Evolutionary conservation across 805 yeast genomes (phyloP).

Genomic region (Candida arabinofermentans): DNA sequence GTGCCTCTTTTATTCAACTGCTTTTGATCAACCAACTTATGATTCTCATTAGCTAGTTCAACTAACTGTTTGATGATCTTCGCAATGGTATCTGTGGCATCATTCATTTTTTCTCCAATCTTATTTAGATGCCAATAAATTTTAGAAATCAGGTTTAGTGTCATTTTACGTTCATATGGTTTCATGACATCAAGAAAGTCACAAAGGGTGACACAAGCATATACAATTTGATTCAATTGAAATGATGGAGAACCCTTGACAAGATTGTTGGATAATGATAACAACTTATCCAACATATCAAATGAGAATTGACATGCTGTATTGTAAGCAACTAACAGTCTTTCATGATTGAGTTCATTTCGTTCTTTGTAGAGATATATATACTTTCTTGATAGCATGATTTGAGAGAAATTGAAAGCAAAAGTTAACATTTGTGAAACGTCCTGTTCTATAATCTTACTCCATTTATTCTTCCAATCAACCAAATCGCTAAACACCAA

Average conservation of each 20-base stretch:
- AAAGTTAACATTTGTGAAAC: conserved; percentile 45
- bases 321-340: conserved; percentile 19
- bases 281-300: conserved; percentile 40
- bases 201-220: conserved; percentile 50
- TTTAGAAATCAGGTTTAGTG: conserved; percentile 45
- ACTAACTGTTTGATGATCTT: conserved; percentile 48
- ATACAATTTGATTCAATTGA: conserved; percentile 48
- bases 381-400: conserved; percentile 37
- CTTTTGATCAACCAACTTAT: conserved; percentile 5
- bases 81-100: conserved; percentile 58
- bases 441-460: conserved; percentile 42
- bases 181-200: conserved; percentile 41
- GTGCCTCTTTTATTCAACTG: not conserved
- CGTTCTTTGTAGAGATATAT: conserved; percentile 13
- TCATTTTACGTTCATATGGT: conserved; percentile 35
- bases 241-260: conserved; percentile 55
- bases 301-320: conserved; percentile 44
- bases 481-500: conserved; percentile 33
- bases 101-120: conserved; percentile 53
- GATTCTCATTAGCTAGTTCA: conserved; percentile 36
- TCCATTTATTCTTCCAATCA: conserved; percentile 47
- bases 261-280: conserved; percentile 40
- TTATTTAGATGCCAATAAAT: conserved; percentile 57
- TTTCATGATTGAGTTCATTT: not conserved
- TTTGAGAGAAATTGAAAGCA: conserved; percentile 45